Evolutionary conservation across 1,284 basidiomycete species (phyloP).

Genomic region (Trametes sp.): DNA sequence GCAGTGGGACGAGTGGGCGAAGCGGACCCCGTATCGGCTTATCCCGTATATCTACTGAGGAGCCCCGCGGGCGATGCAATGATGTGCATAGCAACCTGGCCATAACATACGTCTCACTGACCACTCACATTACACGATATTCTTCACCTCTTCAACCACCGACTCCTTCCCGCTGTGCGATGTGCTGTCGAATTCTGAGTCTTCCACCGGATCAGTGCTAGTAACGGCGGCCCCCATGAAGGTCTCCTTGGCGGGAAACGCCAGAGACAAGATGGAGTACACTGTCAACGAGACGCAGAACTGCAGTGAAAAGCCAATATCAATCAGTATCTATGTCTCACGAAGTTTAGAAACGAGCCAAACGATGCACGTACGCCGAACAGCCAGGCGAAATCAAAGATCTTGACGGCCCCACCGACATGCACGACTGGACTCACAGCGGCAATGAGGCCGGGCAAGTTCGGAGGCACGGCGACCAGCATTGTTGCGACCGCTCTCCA

Average conservation of each 20-base stretch:
- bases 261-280: slow-evolving; percentile 5
- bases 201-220: neutral
- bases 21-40: slow-evolving; percentile 13
- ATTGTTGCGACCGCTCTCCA: slow-evolving; percentile 75
- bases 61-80: neutral
- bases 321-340: neutral
- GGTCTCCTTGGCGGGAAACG: slow-evolving; percentile 11
- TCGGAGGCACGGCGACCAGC: slow-evolving; percentile 67
- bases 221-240: slow-evolving; percentile 2
- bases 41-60: slow-evolving; percentile 14
- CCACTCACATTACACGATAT: neutral
- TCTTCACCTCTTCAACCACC: neutral
- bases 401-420: slow-evolving; percentile 58
- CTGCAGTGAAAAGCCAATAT: neutral
- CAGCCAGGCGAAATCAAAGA: slow-evolving; percentile 76
- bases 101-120: neutral
- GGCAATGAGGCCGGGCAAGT: slow-evolving; percentile 72
- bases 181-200: neutral
- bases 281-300: slow-evolving; percentile 8
- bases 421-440: slow-evolving; percentile 66
- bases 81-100: neutral
- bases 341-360: neutral
- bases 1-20: slow-evolving; percentile 22
- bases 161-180: neutral
- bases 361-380: slow-evolving; percentile 61